A percentile compares a stretch with the other conserved stretches of the same genome.
phyloP scores from a whole-genome alignment of 2,329 filamentous ascomycete species.

The Colletotrichum brevisporum region DNA sequence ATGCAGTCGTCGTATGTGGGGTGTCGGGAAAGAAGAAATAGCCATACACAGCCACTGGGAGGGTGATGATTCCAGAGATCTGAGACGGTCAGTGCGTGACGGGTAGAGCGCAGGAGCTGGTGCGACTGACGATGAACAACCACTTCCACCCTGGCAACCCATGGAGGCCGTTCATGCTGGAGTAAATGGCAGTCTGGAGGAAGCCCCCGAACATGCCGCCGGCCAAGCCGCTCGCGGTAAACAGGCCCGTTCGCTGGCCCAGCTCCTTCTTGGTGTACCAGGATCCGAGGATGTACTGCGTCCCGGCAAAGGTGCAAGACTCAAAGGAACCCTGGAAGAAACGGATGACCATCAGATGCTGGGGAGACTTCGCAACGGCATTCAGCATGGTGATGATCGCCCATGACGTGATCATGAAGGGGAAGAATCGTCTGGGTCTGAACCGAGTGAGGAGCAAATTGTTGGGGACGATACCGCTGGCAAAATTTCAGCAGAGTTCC shows the following conservation, averaged over 20 bases:
- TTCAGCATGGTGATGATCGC: slow-evolving; percentile 18
- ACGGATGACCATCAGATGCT: slow-evolving; percentile 52
- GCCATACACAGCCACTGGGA: slow-evolving; percentile 16
- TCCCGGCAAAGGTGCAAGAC: slow-evolving; percentile 57
- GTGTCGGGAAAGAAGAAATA: slow-evolving; percentile 27
- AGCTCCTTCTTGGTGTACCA: slow-evolving; percentile 76
- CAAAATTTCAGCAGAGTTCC: too few relatives aligned
- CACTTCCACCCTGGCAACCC: slow-evolving; percentile 21
- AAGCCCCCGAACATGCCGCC: slow-evolving; percentile 73
- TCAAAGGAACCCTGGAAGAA: slow-evolving; percentile 56
- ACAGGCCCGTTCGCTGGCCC: slow-evolving; percentile 74
- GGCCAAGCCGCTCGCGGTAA: slow-evolving; percentile 71
- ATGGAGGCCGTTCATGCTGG: slow-evolving; percentile 18
- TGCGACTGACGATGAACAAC: slow-evolving; percentile 7
- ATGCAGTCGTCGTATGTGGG: slow-evolving; percentile 5
- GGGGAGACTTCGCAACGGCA: slow-evolving; percentile 13
- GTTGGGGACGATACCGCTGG: slow-evolving; percentile 16
- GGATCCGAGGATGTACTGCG: slow-evolving; percentile 59
- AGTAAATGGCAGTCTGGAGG: slow-evolving; percentile 61
- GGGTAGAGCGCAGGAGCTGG: neutral
- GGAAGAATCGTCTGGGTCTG: slow-evolving; percentile 13
- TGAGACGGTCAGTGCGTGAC: neutral
- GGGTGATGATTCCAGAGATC: slow-evolving; percentile 25
- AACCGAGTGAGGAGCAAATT: slow-evolving; percentile 19
- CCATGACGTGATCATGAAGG: slow-evolving; percentile 22